phyloP scores from a whole-genome alignment of 1,284 basidiomycete genomes.

The Rhodotorula sp. region DNA sequence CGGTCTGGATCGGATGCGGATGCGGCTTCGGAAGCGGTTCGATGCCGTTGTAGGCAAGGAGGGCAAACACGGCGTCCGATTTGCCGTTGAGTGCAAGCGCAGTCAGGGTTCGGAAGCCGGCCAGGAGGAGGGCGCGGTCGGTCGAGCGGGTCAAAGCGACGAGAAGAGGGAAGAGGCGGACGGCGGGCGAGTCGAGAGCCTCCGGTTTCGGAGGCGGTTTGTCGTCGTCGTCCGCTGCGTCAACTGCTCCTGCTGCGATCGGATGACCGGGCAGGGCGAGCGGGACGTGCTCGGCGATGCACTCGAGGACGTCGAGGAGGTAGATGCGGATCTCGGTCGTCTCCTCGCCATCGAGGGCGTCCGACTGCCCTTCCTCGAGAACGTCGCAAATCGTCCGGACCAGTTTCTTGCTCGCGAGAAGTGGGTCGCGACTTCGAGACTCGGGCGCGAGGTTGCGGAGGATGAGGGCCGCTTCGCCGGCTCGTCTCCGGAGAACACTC shows the following conservation, averaged over 20 bases:
- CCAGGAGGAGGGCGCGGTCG: slow-evolving; percentile 69
- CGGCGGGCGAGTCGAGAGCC: slow-evolving; percentile 27
- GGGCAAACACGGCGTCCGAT: slow-evolving; percentile 52
- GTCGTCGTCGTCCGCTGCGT: slow-evolving; percentile 9
- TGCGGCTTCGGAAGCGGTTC: slow-evolving; percentile 62
- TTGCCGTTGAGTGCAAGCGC: slow-evolving; percentile 61
- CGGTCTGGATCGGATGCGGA: slow-evolving; percentile 49
- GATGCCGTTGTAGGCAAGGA: slow-evolving; percentile 56
- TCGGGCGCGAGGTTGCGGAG: slow-evolving; percentile 70
- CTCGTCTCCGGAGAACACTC: slow-evolving; percentile 24
- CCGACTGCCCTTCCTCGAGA: slow-evolving; percentile 27
- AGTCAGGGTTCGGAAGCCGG: slow-evolving; percentile 61
- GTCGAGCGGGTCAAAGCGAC: slow-evolving; percentile 59
- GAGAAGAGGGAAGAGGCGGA: slow-evolving; percentile 53
- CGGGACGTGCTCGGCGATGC: slow-evolving; percentile 35
- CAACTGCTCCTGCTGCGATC: slow-evolving; percentile 1
- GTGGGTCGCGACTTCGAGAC: slow-evolving; percentile 62
- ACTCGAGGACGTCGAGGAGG: slow-evolving; percentile 43
- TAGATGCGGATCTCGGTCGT: slow-evolving; percentile 41
- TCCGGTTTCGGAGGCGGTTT: slow-evolving; percentile 21
- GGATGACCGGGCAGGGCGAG: slow-evolving; percentile 26
- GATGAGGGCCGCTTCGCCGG: slow-evolving; percentile 65
- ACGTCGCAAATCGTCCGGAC: slow-evolving; percentile 21
- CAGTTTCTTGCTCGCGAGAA: slow-evolving; percentile 54
- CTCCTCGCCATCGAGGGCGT: slow-evolving; percentile 29